Evolutionary conservation across 306 rosid species (phyloP), one percentile per base, ranked within the genome.

Genomic region (Casuarina glauca): DNA sequence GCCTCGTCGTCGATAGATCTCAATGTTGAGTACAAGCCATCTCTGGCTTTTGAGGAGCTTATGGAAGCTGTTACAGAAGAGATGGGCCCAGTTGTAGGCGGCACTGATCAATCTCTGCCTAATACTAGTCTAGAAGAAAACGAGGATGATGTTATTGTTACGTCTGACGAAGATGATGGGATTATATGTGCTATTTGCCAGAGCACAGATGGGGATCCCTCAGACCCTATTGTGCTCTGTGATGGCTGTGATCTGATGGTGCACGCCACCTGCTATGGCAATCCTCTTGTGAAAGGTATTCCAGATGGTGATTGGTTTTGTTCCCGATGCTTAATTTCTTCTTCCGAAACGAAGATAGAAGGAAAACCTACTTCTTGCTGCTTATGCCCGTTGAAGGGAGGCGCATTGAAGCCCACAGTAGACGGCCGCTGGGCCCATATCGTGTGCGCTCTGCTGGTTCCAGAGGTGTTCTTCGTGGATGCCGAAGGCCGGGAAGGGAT

Each of bases 181-280:
- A 77, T 88, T 71, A 55, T 86, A 9, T 93, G 90, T 80, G 93
- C 86, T 76, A 87, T 85, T 79, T 95, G 90, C 86, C 87, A 80
- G 73, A 95, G 97, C 83, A 87, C 99, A 0, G 99, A 95, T 50
- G 99, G 93, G 16, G 94, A 89, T 19, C 81, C 92, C 7, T 61
- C 80, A 0, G 95, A 94, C 50, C 97, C 98, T 42, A 94, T 93
- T 7, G 99, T 95, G 15, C 53, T 95, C 4, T 95, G 97, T 45
- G 99, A 93, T 52, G 96, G 97, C 6, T 95, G 99, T 39, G 87
- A 95, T 70, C 79, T 93, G 38, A 95, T 88, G 96, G 97, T 95
- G 1, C 96, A 95, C 74, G 93, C 93, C 39, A 84, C 96, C 1
- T 95, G 97, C 83, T 95, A 95, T 69, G 99, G 97, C 0, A 80